Evolutionary conservation across 306 rosid genomes (phyloP).

Genomic region (Vigna unguiculata): DNA sequence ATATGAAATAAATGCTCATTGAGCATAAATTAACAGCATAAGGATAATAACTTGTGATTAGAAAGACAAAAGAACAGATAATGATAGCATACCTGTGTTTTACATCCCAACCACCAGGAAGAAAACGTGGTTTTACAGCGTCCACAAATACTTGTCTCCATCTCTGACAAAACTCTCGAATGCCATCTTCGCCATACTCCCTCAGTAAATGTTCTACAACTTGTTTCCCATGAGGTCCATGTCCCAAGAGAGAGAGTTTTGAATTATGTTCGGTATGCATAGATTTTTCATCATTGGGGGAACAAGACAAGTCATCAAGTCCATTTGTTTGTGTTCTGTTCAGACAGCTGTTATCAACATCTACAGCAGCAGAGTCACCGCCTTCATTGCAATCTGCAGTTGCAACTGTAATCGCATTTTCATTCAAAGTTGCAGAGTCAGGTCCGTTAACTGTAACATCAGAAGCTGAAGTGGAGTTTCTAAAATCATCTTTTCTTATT

Average conservation of each 20-base stretch:
- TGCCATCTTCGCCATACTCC: constrained; percentile 80
- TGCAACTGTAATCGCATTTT: constrained; percentile 38
- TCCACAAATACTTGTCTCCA: constrained; percentile 95
- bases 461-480: constrained; percentile 47
- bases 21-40: constrained; percentile 8
- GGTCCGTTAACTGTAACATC: constrained; percentile 49
- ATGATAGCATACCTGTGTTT: constrained; percentile 79
- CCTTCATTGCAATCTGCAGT: constrained; percentile 38
- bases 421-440: constrained; percentile 43
- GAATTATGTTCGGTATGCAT: constrained; percentile 57
- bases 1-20: constrained; percentile 21
- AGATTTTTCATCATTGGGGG: constrained; percentile 44
- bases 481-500: constrained; percentile 42
- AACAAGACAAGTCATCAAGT: constrained; percentile 35
- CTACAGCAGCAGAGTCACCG: constrained; percentile 40
- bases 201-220: constrained; percentile 81
- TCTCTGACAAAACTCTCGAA: constrained; percentile 79
- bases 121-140: constrained; percentile 84
- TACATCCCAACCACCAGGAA: constrained; percentile 92
- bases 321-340: constrained; percentile 47
- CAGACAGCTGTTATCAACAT: constrained; percentile 41
- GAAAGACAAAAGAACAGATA: constrained; percentile 17
- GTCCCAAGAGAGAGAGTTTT: constrained; percentile 84
- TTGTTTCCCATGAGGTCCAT: constrained; percentile 95
- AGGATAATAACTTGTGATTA: constrained; percentile 3